Evolutionary conservation across 306 rosid species (phyloP).

Genomic region (Cucumis hystrix): DNA sequence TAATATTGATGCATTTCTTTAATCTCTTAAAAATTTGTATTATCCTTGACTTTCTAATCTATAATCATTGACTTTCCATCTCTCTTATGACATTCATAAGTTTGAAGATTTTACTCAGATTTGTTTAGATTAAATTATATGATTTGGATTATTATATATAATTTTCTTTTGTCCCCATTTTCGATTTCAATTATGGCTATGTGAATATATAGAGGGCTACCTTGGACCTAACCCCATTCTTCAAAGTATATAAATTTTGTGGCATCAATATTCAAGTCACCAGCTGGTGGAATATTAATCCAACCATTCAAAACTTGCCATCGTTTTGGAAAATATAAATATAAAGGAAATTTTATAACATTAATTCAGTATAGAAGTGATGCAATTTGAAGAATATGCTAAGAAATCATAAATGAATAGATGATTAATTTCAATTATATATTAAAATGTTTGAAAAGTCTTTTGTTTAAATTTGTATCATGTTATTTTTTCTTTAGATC

Average conservation of each 20-base stretch:
- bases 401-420: neutral
- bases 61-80: constrained; percentile 19
- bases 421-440: too few relatives aligned
- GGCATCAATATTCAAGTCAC: neutral
- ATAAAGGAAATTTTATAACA: neutral
- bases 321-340: neutral
- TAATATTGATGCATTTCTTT: neutral
- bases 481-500: too few relatives aligned
- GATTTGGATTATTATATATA: neutral
- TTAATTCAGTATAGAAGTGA: neutral
- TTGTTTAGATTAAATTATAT: constrained; percentile 9
- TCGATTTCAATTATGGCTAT: neutral
- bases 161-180: neutral
- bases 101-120: constrained; percentile 22
- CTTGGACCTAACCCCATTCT: neutral
- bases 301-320: neutral
- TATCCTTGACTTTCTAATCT: constrained; percentile 5
- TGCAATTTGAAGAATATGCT: neutral
- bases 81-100: constrained; percentile 11
- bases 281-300: neutral
- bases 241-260: neutral
- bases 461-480: too few relatives aligned
- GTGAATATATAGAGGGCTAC: neutral
- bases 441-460: too few relatives aligned
- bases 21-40: neutral